phyloP scores from a whole-genome alignment of 352 stramenopile species.

The Elongisporangium undulatum region DNA sequence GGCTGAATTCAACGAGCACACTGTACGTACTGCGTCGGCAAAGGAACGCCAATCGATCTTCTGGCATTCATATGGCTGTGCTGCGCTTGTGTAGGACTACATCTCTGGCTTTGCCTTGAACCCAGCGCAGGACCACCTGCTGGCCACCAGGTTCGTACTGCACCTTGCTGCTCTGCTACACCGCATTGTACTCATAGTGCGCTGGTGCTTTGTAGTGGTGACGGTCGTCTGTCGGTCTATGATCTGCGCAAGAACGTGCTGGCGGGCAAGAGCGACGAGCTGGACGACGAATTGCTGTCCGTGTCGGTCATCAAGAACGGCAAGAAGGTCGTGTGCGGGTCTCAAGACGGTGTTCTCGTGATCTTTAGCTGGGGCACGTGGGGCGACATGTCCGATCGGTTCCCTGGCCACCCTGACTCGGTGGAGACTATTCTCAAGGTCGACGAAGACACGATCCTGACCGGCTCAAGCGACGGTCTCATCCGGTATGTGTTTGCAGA shows the following conservation, averaged over 20 bases:
- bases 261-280: slow-evolving; percentile 76
- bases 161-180: neutral
- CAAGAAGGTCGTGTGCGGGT: slow-evolving; percentile 93
- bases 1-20: slow-evolving; percentile 91
- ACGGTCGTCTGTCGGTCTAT: slow-evolving; percentile 90
- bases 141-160: slow-evolving; percentile 57
- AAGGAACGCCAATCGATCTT: neutral
- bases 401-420: slow-evolving; percentile 92
- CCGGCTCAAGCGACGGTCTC: slow-evolving; percentile 94
- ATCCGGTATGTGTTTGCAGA: slow-evolving; percentile 64
- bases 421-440: slow-evolving; percentile 95
- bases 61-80: neutral
- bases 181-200: neutral
- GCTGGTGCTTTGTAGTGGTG: slow-evolving; percentile 40
- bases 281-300: slow-evolving; percentile 78
- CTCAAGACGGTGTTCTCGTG: slow-evolving; percentile 92
- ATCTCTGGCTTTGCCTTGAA: slow-evolving; percentile 91
- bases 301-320: slow-evolving; percentile 85
- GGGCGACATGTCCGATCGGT: slow-evolving; percentile 96
- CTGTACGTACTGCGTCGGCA: slow-evolving; percentile 22
- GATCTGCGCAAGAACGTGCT: slow-evolving; percentile 87
- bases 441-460: slow-evolving; percentile 96
- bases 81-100: slow-evolving; percentile 65
- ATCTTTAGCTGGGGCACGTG: slow-evolving; percentile 95
- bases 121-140: slow-evolving; percentile 73